Evolutionary conservation across 139 green algal species (phyloP), one percentile per base, ranked within the genome.

Genomic region (Mychonastes homosphaera): DNA sequence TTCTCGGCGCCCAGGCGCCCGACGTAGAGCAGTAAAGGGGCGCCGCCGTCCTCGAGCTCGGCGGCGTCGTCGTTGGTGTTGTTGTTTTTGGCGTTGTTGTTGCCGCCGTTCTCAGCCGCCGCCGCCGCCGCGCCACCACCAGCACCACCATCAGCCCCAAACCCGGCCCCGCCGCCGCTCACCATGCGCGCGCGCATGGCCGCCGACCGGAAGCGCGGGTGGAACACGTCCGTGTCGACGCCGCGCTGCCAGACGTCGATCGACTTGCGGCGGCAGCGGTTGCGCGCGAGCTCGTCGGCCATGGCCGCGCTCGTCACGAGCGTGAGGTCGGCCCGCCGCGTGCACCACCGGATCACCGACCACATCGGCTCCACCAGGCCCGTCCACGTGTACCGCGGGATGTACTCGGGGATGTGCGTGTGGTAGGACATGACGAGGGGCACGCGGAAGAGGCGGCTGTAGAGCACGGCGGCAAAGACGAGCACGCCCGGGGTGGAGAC

Each of bases 381-480:
- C 28, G 21, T 35, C 61, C 61, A 67, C n/a, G 61, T 74, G 77
- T 89, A 89, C 23, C 72, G 63, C 2, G 86, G 86, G 55, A 95
- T 87, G 81, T 96, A 96, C 63, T 93, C 77, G 3, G 92, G 92
- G 23, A 99, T 83, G 74, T 99, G 92, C 2, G 92, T 99, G 79
- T 99, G 92, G 72, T 99, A 99, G 9, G 79, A 90, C 48, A 97
- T 76, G 30, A 92, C 78, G n/a, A 98, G 72, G 1, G 92, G 88
- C 8, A 87, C 68, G 36, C 72, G 73, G 24, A 97, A 74, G 48
- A 97, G 62, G 47, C 88, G 87, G 6, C 86, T 76, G 65, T 96
- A 97, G 46, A 96, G 62, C 28, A 90, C 81, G 27, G 85, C 87
- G 3, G 89, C 82, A 52, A 91, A 91, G 6, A 88, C 79, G 53